phyloP scores from a whole-genome alignment of 2,329 filamentous ascomycete genomes.

The Fusarium verrucosum region DNA sequence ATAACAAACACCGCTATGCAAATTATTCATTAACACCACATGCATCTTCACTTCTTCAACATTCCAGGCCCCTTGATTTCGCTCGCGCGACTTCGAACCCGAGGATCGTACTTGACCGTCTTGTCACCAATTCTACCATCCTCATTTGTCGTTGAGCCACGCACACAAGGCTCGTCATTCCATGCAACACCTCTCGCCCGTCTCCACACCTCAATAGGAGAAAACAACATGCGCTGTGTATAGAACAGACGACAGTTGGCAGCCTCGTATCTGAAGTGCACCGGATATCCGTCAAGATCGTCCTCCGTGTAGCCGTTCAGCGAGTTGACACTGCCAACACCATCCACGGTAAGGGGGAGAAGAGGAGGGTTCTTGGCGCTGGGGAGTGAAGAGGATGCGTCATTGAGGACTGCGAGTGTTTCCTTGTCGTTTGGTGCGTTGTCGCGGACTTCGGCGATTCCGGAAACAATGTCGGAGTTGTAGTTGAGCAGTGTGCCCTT shows the following conservation, averaged over 20 bases:
- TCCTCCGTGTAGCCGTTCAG: conserved; percentile 35
- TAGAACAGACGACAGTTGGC: conserved; percentile 70
- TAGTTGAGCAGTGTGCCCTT: conserved; percentile 58
- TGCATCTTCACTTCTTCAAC: conserved; percentile 13
- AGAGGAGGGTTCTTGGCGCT: conserved; percentile 24
- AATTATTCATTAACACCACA: conserved; percentile 12
- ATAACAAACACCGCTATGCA: conserved; percentile 1
- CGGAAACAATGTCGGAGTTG: conserved; percentile 22
- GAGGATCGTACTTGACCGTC: conserved; percentile 27
- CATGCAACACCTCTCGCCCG: conserved; percentile 29
- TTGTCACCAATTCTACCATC: conserved; percentile 32
- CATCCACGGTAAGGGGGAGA: conserved; percentile 50
- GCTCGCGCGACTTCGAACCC: conserved; percentile 34
- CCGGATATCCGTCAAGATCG: conserved; percentile 38
- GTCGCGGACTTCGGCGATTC: conserved; percentile 7
- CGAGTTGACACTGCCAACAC: conserved; percentile 34
- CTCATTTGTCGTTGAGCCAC: conserved; percentile 30
- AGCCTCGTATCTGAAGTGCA: conserved; percentile 68
- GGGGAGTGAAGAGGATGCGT: conserved; percentile 25
- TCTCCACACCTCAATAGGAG: conserved; percentile 63
- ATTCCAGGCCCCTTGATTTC: conserved; percentile 31
- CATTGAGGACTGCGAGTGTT: conserved; percentile 8
- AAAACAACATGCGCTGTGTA: conserved; percentile 61
- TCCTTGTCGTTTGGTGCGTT: conserved; percentile 22
- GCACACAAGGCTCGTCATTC: conserved; percentile 28